These are phyloP conservation scores for Talaromyces sp. DNA, from an alignment of 2,329 filamentous ascomycete genomes.

Conservation along the genomic window DNA sequence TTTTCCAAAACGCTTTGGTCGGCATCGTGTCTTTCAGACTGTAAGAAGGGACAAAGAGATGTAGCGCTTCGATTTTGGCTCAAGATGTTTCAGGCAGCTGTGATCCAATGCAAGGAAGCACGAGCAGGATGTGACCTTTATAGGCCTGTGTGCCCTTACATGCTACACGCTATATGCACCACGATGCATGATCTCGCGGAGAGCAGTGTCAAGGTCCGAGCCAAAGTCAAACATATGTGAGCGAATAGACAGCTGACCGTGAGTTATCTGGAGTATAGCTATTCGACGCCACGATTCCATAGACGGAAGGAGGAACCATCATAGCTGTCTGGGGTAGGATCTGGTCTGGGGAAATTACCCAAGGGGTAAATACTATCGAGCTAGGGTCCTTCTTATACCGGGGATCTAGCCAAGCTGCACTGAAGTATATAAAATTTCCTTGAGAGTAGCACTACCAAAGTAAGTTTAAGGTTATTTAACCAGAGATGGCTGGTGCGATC, in stretches of 20 bases:
- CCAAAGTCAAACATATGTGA: background rate
- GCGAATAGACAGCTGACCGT: background rate
- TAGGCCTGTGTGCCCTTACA: background rate
- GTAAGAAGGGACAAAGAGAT: background rate
- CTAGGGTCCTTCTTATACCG: too few species aligned
- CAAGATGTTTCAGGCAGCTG: background rate
- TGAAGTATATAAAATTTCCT: too few species aligned
- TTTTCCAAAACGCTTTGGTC: background rate
- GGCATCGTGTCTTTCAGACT: background rate
- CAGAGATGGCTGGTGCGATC: too few species aligned
- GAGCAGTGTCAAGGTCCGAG: background rate
- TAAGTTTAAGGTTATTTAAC: too few species aligned
- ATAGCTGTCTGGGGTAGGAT: background rate
- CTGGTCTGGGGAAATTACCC: background rate
- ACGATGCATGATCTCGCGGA: background rate
- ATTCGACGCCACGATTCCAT: background rate
- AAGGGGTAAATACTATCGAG: background rate
- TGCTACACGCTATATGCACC: background rate
- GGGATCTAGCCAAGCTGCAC: too few species aligned
- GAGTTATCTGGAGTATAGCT: background rate
- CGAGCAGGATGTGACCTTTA: background rate
- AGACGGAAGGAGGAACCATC: background rate
- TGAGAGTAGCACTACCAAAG: too few species aligned
- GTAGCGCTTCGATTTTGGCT: background rate
- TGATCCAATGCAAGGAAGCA: background rate